A percentile compares a stretch with the other conserved stretches of the same genome.
Evolutionary conservation across 139 green algal genomes (phyloP).

Genomic region (Chlorella sp.): DNA sequence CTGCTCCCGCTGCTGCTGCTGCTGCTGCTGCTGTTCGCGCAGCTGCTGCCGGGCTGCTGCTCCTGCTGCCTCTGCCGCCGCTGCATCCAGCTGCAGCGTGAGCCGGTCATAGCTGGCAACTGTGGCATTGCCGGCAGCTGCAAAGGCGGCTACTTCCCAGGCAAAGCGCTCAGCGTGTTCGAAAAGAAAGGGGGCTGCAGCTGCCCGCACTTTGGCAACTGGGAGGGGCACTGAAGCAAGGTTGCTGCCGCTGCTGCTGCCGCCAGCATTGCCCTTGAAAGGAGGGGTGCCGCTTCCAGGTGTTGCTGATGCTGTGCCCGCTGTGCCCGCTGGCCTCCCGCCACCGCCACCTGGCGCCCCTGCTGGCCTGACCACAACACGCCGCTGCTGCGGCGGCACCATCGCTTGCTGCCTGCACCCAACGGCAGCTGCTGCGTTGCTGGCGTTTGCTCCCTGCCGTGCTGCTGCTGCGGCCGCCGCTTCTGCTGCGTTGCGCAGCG

Average conservation of each 20-base stretch:
- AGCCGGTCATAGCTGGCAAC: constrained; percentile 29
- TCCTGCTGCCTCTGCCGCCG: neutral
- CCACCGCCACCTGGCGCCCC: neutral
- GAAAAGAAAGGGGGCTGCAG: constrained; percentile 35
- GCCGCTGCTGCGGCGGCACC: neutral
- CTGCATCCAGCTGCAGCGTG: neutral
- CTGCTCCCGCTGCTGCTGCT: neutral
- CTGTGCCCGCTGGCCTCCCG: neutral
- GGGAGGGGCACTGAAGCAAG: neutral
- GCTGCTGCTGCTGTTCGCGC: neutral
- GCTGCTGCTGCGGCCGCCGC: neutral
- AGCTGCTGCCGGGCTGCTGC: constrained; percentile 9
- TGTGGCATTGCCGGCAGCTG: neutral
- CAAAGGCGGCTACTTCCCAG: constrained; percentile 42
- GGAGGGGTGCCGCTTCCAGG: neutral
- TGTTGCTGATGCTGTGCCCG: neutral
- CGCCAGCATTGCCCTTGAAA: neutral
- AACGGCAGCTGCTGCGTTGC: neutral
- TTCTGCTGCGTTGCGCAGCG: constrained; percentile 13
- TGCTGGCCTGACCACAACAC: neutral
- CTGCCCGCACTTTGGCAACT: neutral
- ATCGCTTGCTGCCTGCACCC: too few relatives aligned
- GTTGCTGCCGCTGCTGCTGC: neutral
- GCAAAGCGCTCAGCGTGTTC: constrained; percentile 41
- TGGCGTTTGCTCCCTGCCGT: neutral